Base-by-base conservation (phyloP, 805 yeast species). In the Kodamaea laetipori region DNA sequence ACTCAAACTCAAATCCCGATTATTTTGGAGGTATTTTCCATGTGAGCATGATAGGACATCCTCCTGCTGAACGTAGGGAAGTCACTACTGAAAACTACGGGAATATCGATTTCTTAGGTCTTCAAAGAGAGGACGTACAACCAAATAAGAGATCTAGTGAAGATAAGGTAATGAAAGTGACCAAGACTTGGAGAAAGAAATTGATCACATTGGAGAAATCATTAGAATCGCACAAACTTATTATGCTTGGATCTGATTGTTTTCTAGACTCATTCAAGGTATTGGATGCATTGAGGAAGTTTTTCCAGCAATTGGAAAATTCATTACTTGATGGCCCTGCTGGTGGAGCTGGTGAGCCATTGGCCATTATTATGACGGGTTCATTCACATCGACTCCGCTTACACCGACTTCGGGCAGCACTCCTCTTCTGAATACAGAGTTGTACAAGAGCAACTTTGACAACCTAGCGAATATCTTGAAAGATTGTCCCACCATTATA, bases 1-100 rank as follows among this genome's bases (percentile, higher is more conserved):
- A 66, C 7, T 54, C 61, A 34, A 59, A 60, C 41, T 57, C 58
- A 23, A 48, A 56, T 16, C 59, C 60, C 13, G 56, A 59, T 41
- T 61, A 58, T 23, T 59, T 67, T 24, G 66, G 71, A 21, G 76
- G 76, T 2, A 62, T 68, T 33, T 90, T 94, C 57, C 81, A 84
- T 51, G 95, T 85, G 1, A 75, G 85, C 21, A 76, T 84, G 4
- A 73, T 94, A 39, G 84, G 86, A 3, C 96, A 89, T 47, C 98
- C 99, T 2, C 90, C 94, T 0, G 84, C 89, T 3, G 99, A 94
- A 59, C 71, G 77, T 49, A 72, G 97, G 46, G 81, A 75, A 6
- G 62, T 57, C 0, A 74, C 95, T 1, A 56, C 81, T 44, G 90
- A 85, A 18, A 82, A 84, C 1, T 81, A 81, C 47, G 98, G 96